A percentile compares a stretch with the other conserved stretches of the same genome.
These are phyloP conservation scores for Priceomyces carsonii DNA, from an alignment of 805 yeast genomes.

Conservation along the genomic window DNA sequence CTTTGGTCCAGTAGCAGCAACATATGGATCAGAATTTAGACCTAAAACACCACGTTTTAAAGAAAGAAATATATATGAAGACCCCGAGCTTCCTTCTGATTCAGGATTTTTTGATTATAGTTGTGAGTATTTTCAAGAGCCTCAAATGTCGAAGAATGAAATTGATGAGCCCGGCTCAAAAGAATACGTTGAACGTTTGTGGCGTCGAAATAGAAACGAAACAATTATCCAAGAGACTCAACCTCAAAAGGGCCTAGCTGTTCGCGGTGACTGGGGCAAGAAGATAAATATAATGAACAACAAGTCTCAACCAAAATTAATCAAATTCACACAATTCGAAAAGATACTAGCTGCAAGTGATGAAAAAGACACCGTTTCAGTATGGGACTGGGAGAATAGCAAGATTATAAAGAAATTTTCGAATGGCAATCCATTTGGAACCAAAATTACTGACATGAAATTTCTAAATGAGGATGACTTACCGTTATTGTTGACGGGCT, in stretches of 20 bases:
- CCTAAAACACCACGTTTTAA: constrained; percentile 62
- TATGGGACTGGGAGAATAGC: constrained; percentile 82
- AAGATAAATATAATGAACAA: constrained; percentile 61
- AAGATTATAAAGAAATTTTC: constrained; percentile 67
- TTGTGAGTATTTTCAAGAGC: constrained; percentile 93
- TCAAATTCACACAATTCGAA: constrained; percentile 89
- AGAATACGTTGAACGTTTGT: constrained; percentile 74
- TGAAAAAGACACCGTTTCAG: constrained; percentile 77
- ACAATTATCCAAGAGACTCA: constrained; percentile 85
- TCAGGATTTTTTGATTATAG: constrained; percentile 73
- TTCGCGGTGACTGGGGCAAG: constrained; percentile 84
- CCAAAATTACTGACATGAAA: constrained; percentile 83
- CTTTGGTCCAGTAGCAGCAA: constrained; percentile 35
- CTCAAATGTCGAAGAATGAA: constrained; percentile 85
- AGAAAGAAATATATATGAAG: constrained; percentile 30
- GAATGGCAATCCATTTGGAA: constrained; percentile 84
- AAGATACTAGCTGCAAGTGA: constrained; percentile 77
- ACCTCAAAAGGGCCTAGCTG: constrained; percentile 78
- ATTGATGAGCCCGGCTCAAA: constrained; percentile 90
- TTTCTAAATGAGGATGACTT: constrained; percentile 90
- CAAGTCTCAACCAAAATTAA: constrained; percentile 73
- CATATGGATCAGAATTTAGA: constrained; percentile 44
- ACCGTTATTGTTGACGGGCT: constrained; percentile 81
- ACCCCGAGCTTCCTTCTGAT: constrained; percentile 51
- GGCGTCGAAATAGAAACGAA: constrained; percentile 92